Percentiles rank a stretch among this genome's conserved stretches.
Evolutionary conservation across 371 early-diverging fungal species (phyloP).

Genomic region (Vairimorpha necatrix): DNA sequence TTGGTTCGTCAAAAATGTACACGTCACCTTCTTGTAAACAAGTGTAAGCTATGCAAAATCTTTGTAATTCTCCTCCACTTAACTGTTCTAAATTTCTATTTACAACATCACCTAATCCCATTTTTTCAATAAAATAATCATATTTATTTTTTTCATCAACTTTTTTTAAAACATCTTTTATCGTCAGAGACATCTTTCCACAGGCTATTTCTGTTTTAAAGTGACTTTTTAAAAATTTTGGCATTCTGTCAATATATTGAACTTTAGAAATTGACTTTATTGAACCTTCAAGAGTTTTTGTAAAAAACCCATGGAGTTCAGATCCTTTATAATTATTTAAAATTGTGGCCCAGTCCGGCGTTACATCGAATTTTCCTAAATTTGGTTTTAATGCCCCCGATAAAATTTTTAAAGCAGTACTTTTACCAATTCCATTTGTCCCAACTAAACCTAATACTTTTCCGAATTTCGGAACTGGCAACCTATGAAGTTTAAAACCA

Average conservation of each 20-base stretch:
- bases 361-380: conserved; percentile 72
- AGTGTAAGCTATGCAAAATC: conserved; percentile 87
- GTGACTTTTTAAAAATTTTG: conserved; percentile 70
- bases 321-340: conserved; percentile 91
- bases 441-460: conserved; percentile 96
- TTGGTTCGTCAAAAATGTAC: conserved; percentile 99
- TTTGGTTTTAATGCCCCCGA: conserved; percentile 95
- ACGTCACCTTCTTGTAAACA: conserved; percentile 81
- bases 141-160: conserved; percentile 73
- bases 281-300: conserved; percentile 74
- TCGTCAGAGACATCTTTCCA: conserved; percentile 64
- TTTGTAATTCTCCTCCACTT: conserved; percentile 98
- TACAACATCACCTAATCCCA: conserved; percentile 76
- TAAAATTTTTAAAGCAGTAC: conserved; percentile 91
- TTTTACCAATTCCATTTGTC: conserved; percentile 94
- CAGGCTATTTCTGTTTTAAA: background rate
- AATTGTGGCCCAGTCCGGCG: conserved; percentile 92
- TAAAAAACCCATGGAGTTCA: conserved; percentile 96
- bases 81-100: conserved; percentile 79
- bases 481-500: conserved; percentile 95
- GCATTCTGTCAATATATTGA: conserved; percentile 92
- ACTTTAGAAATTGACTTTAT: conserved; percentile 80
- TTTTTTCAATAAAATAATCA: conserved; percentile 61
- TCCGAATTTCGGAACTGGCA: conserved; percentile 90
- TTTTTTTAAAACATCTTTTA: conserved; percentile 70